Conservation (phyloP, 2,329 filamentous ascomycete genomes). For the Colletotrichum agaves region DNA sequence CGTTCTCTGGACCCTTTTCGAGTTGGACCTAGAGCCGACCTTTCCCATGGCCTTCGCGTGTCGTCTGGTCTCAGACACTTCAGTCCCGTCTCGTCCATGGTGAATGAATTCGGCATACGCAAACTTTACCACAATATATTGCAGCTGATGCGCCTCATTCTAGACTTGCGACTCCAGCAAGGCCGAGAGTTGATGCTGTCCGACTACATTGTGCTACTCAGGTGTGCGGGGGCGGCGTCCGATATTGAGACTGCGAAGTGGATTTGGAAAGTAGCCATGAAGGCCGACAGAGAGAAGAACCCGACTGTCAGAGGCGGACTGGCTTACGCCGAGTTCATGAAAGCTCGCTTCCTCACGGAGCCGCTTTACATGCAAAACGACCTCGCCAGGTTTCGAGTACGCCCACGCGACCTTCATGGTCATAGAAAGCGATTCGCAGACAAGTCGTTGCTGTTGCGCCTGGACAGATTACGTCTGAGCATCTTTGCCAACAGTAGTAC, state of each 20-base stretch:
- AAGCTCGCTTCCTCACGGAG: conserved; percentile 58
- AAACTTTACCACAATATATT: conserved; percentile 52
- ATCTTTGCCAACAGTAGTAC: not conserved
- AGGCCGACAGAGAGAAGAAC: conserved; percentile 37
- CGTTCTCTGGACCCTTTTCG: conserved; percentile 68
- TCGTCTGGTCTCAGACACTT: conserved; percentile 52
- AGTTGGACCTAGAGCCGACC: conserved; percentile 61
- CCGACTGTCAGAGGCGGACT: conserved; percentile 45
- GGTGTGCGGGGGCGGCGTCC: conserved; percentile 58
- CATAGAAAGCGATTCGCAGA: conserved; percentile 30
- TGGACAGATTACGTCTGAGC: conserved; percentile 28
- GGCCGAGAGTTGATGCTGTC: conserved; percentile 45
- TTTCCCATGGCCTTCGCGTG: conserved; percentile 53
- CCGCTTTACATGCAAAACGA: conserved; percentile 59
- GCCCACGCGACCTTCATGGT: conserved; percentile 52
- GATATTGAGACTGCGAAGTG: conserved; percentile 48
- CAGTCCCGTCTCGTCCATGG: conserved; percentile 48
- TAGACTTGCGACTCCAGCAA: conserved; percentile 45
- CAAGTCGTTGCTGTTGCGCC: not conserved
- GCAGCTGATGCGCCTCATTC: conserved; percentile 47
- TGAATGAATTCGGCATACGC: conserved; percentile 60
- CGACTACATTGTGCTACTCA: conserved; percentile 58
- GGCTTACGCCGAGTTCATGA: conserved; percentile 58
- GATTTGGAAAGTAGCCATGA: conserved; percentile 50
- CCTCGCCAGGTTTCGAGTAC: conserved; percentile 51